Evolutionary conservation across 2,329 filamentous ascomycete genomes (phyloP).

Genomic region (Penicillium sp.): DNA sequence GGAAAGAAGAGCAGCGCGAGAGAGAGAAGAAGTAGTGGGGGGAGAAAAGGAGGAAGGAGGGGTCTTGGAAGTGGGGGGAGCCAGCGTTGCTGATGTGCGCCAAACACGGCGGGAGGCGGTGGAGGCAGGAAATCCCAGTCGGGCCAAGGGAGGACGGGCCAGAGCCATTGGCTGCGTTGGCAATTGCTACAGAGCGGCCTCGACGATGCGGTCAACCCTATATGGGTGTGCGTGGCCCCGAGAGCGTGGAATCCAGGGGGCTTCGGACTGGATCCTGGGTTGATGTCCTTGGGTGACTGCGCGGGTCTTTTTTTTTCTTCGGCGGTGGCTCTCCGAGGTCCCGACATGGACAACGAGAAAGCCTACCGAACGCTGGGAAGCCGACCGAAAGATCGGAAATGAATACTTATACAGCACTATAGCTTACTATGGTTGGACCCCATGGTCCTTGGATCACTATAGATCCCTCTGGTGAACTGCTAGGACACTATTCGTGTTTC

Average conservation of each 20-base stretch:
- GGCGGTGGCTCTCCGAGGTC: too few relatives aligned
- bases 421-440: too few relatives aligned
- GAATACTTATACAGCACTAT: too few relatives aligned
- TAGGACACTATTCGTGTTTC: too few relatives aligned
- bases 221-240: not conserved
- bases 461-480: too few relatives aligned
- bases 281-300: too few relatives aligned
- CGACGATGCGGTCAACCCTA: constrained; percentile 8
- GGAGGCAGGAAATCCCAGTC: constrained; percentile 31
- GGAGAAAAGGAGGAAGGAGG: constrained; percentile 29
- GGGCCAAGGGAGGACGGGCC: constrained; percentile 31
- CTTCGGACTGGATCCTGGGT: too few relatives aligned
- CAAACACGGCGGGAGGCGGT: constrained; percentile 35
- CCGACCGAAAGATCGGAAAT: too few relatives aligned
- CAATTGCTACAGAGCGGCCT: constrained; percentile 1
- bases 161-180: constrained; percentile 21
- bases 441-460: too few relatives aligned
- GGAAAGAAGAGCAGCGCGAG: constrained; percentile 46
- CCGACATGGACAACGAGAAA: too few relatives aligned
- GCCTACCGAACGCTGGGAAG: too few relatives aligned
- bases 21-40: constrained; percentile 21
- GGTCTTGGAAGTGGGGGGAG: constrained; percentile 41
- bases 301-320: not conserved
- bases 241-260: too few relatives aligned
- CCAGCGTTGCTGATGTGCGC: constrained; percentile 41